A percentile compares a stretch with the other conserved stretches of the same genome.
Evolutionary conservation across 495 filamentous ascomycete genomes (phyloP).

Genomic region (Talaromyces trachyspermus): DNA sequence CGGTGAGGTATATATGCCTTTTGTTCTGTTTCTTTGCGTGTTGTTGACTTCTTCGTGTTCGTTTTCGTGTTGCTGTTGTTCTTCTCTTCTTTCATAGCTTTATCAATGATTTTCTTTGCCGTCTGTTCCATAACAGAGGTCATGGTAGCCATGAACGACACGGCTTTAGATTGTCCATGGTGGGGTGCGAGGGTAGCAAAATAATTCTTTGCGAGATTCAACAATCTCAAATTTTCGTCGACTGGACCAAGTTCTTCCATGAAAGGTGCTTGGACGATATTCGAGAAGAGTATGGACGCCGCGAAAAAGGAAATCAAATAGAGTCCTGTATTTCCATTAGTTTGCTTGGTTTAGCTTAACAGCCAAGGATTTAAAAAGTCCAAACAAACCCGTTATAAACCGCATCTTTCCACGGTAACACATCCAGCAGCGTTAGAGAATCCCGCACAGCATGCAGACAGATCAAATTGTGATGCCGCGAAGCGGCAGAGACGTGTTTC

Average conservation of each 20-base stretch:
- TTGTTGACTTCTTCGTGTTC: not conserved
- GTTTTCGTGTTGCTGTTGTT: too few species aligned
- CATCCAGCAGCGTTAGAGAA: constrained; percentile 82
- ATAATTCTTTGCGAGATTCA: constrained; percentile 85
- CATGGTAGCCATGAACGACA: constrained; percentile 82
- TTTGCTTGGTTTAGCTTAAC: constrained; percentile 7
- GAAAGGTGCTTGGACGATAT: constrained; percentile 82
- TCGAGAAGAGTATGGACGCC: constrained; percentile 87
- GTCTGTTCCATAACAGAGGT: constrained; percentile 89
- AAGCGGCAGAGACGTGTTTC: constrained; percentile 63
- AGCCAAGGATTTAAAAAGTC: not conserved
- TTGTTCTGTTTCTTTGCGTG: constrained; percentile 5
- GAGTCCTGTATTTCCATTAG: constrained; percentile 54
- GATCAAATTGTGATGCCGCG: constrained; percentile 54
- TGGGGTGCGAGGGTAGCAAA: constrained; percentile 60
- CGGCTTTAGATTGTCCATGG: constrained; percentile 64
- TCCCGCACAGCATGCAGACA: constrained; percentile 85
- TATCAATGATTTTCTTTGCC: constrained; percentile 77
- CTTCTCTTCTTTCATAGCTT: constrained; percentile 75
- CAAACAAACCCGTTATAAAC: constrained; percentile 80
- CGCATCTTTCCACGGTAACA: constrained; percentile 88
- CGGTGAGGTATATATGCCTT: constrained; percentile 10
- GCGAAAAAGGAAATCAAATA: constrained; percentile 91
- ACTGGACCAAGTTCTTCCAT: constrained; percentile 50
- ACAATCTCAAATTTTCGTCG: constrained; percentile 74